A percentile compares a stretch with the other conserved stretches of the same genome.
phyloP scores from a whole-genome alignment of 2,329 filamentous ascomycete genomes.

The Knoxdaviesia proteae region DNA sequence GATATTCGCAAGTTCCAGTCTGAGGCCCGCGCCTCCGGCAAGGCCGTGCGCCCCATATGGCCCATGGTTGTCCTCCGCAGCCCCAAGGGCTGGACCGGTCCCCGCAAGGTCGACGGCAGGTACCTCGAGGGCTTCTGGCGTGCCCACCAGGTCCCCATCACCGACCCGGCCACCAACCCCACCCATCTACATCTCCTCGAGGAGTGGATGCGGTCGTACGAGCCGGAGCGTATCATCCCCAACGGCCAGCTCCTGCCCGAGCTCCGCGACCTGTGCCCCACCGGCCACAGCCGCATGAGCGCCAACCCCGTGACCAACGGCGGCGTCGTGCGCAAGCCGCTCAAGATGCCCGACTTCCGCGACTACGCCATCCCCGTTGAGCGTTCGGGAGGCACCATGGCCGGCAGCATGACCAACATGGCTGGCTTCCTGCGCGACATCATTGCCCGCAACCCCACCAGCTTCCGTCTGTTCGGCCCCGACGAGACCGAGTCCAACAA shows the following conservation, averaged over 20 bases:
- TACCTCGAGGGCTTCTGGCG: constrained; percentile 61
- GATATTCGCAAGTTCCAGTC: constrained; percentile 53
- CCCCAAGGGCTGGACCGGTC: constrained; percentile 65
- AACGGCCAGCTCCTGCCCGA: constrained; percentile 41
- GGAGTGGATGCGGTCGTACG: constrained; percentile 58
- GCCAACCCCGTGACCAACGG: constrained; percentile 60
- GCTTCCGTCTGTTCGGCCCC: constrained; percentile 58
- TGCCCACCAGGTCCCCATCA: constrained; percentile 57
- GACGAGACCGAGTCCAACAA: constrained; percentile 74
- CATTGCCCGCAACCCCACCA: constrained; percentile 39
- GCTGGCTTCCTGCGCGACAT: constrained; percentile 46
- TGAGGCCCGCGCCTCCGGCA: constrained; percentile 47
- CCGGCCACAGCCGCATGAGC: constrained; percentile 49
- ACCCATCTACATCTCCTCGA: constrained; percentile 48
- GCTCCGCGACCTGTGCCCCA: constrained; percentile 42
- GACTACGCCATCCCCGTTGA: constrained; percentile 43
- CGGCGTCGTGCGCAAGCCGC: constrained; percentile 42
- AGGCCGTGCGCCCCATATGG: constrained; percentile 51
- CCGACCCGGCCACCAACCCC: constrained; percentile 44
- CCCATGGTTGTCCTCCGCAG: constrained; percentile 61
- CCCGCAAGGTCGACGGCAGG: constrained; percentile 48
- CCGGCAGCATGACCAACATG: constrained; percentile 50
- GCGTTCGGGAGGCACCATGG: constrained; percentile 32
- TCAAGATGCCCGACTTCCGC: constrained; percentile 49
- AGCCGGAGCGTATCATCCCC: constrained; percentile 51